Percentiles rank a stretch among this genome's conserved stretches.
Conservation (phyloP, 179 eudicot species). For the Kewa caespitosa region DNA sequence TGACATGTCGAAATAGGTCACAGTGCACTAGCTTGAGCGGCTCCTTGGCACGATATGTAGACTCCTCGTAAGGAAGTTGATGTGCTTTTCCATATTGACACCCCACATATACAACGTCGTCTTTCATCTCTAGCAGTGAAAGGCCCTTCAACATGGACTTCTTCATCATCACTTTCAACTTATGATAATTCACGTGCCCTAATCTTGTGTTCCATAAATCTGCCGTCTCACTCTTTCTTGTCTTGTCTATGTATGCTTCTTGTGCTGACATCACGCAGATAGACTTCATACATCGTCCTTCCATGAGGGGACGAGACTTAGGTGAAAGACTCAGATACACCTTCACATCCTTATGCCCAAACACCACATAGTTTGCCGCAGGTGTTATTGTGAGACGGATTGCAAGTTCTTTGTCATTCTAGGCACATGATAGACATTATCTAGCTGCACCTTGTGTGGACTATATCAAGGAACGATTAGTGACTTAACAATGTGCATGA, state of each 20-base stretch:
- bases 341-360: constrained; percentile 11
- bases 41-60: background rate
- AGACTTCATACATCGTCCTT: constrained; percentile 4
- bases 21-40: constrained; percentile 8
- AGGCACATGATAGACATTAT: constrained; percentile 15
- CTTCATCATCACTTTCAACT: constrained; percentile 5
- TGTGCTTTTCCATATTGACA: constrained; percentile 12
- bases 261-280: constrained; percentile 7
- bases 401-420: constrained; percentile 1
- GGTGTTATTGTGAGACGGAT: constrained; percentile 2
- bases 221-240: constrained; percentile 16
- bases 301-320: background rate
- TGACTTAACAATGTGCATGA: constrained; percentile 5
- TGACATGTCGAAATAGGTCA: background rate
- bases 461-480: background rate
- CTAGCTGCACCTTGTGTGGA: background rate
- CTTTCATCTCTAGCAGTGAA: background rate
- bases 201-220: constrained; percentile 17
- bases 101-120: background rate
- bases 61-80: constrained; percentile 3
- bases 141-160: constrained; percentile 17
- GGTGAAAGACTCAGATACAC: background rate
- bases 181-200: constrained; percentile 8
- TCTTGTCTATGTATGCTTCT: background rate
- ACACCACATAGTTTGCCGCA: background rate